Evolutionary conservation across 345 rosid species (phyloP).

Genomic region (Mercurialis annua): DNA sequence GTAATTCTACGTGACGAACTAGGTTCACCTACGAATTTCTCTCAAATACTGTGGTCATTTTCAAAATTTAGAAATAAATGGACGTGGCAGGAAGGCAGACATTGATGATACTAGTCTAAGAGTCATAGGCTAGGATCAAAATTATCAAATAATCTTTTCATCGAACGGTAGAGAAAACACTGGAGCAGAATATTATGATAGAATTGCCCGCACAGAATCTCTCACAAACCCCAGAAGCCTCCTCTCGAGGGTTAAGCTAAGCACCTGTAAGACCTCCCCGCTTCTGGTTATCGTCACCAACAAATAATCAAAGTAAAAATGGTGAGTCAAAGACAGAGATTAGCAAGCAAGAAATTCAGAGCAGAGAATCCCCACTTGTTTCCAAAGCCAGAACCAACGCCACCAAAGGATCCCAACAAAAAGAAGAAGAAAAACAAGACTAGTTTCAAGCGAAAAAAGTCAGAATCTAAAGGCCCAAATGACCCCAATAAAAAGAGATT

Average conservation of each 20-base stretch:
- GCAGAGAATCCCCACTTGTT: constrained; percentile 61
- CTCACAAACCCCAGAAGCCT: neutral
- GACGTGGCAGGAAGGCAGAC: no score
- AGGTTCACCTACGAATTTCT: no score
- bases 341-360: constrained; percentile 68
- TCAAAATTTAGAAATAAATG: neutral
- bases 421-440: constrained; percentile 57
- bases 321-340: constrained; percentile 76
- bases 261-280: neutral
- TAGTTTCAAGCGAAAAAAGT: constrained; percentile 58
- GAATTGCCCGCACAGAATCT: neutral
- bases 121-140: no score
- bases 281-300: neutral
- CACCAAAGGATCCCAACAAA: constrained; percentile 58
- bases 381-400: constrained; percentile 66
- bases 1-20: no score
- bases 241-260: neutral
- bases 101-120: no score
- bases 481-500: constrained; percentile 37
- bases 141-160: no score
- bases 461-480: constrained; percentile 32
- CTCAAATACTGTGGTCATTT: no score
- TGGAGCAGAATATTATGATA: neutral
- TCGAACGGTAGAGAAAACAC: neutral
- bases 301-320: constrained; percentile 22